Conservation (phyloP, 768 basidiomycete species). For the Austroboletus eburneus region DNA sequence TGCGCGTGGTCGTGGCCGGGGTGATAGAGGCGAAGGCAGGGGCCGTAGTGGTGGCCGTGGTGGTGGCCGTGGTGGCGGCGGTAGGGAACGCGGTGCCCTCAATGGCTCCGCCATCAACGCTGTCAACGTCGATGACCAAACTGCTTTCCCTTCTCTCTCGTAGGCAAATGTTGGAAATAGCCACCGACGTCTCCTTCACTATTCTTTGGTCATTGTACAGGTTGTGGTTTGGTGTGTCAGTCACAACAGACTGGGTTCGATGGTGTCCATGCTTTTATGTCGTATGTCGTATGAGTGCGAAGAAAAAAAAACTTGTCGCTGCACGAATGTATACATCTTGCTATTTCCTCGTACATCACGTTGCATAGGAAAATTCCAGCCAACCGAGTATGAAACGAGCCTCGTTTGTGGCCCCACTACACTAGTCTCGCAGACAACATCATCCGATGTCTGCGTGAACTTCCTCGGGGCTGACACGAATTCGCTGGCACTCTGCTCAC, state of each 20-base stretch:
- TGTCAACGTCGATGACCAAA: conserved; percentile 78
- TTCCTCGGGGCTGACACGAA: conserved; percentile 26
- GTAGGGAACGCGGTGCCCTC: conserved; percentile 41
- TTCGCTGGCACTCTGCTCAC: neutral
- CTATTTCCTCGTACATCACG: conserved; percentile 11
- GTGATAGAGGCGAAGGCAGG: conserved; percentile 47
- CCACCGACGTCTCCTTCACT: conserved; percentile 2
- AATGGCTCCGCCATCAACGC: conserved; percentile 37
- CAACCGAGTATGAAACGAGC: neutral
- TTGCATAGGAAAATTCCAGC: neutral
- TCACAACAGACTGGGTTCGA: conserved; percentile 9
- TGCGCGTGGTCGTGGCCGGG: conserved; percentile 53
- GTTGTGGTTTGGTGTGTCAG: conserved; percentile 8
- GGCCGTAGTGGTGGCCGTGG: conserved; percentile 42
- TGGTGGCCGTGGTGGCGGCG: conserved; percentile 41
- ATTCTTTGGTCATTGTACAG: conserved; percentile 8
- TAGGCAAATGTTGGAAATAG: conserved; percentile 23
- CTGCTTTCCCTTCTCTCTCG: conserved; percentile 86
- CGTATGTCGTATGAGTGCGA: conserved; percentile 15
- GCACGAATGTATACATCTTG: conserved; percentile 6
- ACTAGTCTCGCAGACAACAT: conserved; percentile 22
- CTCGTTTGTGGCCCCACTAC: neutral
- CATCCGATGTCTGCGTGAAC: conserved; percentile 20
- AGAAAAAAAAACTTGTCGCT: conserved; percentile 6
- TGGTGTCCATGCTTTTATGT: conserved; percentile 8